Percentiles rank a stretch among this genome's conserved stretches.
phyloP scores from a whole-genome alignment of 208 protist genomes.

The Trypanosomatidae sp. region DNA sequence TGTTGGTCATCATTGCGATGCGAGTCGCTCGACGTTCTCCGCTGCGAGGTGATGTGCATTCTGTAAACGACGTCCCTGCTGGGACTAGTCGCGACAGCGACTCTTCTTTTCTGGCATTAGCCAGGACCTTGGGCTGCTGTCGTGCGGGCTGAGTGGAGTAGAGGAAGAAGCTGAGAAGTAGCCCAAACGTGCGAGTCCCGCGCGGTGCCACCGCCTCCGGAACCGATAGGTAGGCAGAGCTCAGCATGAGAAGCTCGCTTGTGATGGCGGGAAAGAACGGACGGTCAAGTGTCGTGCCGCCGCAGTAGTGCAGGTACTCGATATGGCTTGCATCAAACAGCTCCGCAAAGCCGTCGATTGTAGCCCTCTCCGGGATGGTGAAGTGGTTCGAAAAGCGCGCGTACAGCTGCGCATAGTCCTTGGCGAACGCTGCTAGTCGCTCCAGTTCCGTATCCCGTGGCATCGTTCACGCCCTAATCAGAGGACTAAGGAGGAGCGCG shows the following conservation, averaged over 20 bases:
- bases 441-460: slow-evolving; percentile 19
- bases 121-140: background rate
- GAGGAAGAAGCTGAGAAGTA: slow-evolving; percentile 61
- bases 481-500: slow-evolving; percentile 5
- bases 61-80: background rate
- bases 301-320: slow-evolving; percentile 79
- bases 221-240: slow-evolving; percentile 61
- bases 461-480: slow-evolving; percentile 4
- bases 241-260: slow-evolving; percentile 57
- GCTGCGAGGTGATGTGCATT: background rate
- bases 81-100: background rate
- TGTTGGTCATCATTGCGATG: background rate
- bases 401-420: slow-evolving; percentile 61
- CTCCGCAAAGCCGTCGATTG: slow-evolving; percentile 44
- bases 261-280: slow-evolving; percentile 50
- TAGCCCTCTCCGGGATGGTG: slow-evolving; percentile 21
- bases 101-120: background rate
- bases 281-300: slow-evolving; percentile 33
- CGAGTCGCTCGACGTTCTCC: background rate
- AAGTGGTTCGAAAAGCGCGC: slow-evolving; percentile 30
- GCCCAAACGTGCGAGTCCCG: slow-evolving; percentile 52
- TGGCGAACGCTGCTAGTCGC: slow-evolving; percentile 43
- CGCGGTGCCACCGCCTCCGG: slow-evolving; percentile 34
- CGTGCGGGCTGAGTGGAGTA: slow-evolving; percentile 62
- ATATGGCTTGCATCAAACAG: slow-evolving; percentile 51